Conservation (phyloP, 2,329 filamentous ascomycete genomes). For the Neurospora sp. region DNA sequence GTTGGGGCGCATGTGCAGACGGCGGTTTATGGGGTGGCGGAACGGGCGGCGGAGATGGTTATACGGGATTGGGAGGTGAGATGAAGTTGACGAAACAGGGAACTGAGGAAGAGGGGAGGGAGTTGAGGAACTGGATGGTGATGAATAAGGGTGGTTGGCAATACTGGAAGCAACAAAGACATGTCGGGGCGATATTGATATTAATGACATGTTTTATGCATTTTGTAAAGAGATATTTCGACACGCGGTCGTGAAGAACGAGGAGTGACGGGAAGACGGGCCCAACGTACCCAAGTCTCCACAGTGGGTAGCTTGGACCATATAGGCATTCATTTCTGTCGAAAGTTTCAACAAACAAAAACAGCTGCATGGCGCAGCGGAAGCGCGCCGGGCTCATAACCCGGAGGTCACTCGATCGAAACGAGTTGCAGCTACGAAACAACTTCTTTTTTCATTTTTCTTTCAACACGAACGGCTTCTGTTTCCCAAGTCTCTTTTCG, state of each 20-base stretch:
- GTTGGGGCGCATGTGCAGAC: constrained; percentile 12
- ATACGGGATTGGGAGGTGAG: no score
- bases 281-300: neutral
- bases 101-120: neutral
- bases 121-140: neutral
- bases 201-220: no score
- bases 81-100: no score
- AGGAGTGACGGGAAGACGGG: neutral
- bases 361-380: constrained; percentile 4
- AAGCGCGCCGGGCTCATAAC: constrained; percentile 6
- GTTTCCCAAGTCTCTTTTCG: neutral
- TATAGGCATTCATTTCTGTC: neutral
- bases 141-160: neutral
- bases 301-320: neutral
- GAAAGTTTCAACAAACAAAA: neutral
- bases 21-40: constrained; percentile 13
- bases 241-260: neutral
- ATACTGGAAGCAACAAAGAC: no score
- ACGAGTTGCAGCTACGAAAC: neutral
- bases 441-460: neutral
- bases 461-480: neutral
- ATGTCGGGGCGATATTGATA: neutral
- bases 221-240: no score
- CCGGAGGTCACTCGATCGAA: constrained; percentile 6
- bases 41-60: constrained; percentile 9